These are phyloP conservation scores for Rhizopogon vesiculosus DNA, from an alignment of 768 basidiomycete species.

Conservation along the genomic window DNA sequence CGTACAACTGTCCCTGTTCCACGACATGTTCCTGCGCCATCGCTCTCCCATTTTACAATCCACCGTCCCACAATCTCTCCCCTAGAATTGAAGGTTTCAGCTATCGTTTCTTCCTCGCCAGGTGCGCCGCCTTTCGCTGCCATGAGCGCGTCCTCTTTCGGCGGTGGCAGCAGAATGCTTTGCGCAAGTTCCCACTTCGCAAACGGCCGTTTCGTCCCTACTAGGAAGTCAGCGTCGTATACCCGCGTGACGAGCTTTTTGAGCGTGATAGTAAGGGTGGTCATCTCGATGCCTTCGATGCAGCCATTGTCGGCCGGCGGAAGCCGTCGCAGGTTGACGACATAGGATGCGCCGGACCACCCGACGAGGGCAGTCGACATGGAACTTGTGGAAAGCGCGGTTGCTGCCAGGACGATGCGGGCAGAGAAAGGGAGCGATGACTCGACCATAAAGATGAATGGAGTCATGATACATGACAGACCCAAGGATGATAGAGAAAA, in stretches of 20 bases:
- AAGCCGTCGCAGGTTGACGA: conserved; percentile 53
- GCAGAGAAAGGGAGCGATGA: conserved; percentile 69
- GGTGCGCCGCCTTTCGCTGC: conserved; percentile 29
- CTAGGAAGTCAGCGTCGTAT: conserved; percentile 70
- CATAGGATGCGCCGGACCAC: conserved; percentile 72
- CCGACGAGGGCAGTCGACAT: conserved; percentile 72
- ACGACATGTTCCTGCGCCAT: conserved; percentile 59
- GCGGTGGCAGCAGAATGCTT: conserved; percentile 39
- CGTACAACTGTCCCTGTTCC: conserved; percentile 59
- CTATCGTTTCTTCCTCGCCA: conserved; percentile 71
- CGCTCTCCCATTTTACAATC: conserved; percentile 72
- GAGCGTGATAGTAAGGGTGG: conserved; percentile 59
- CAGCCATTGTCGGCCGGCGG: conserved; percentile 37
- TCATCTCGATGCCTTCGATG: conserved; percentile 61
- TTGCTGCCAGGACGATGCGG: conserved; percentile 59
- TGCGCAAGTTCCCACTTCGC: conserved; percentile 78
- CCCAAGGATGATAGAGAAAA: conserved; percentile 79
- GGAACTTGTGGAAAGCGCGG: conserved; percentile 68
- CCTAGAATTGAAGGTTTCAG: conserved; percentile 60
- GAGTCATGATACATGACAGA: conserved; percentile 63
- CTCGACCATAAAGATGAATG: conserved; percentile 80
- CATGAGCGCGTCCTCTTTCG: conserved; percentile 28
- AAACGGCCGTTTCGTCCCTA: conserved; percentile 62
- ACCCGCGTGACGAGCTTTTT: conserved; percentile 61
- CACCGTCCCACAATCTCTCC: conserved; percentile 68